These are phyloP conservation scores for Saksenaea vasiformis DNA, from an alignment of 371 early-diverging fungal species.

Conservation along the genomic window DNA sequence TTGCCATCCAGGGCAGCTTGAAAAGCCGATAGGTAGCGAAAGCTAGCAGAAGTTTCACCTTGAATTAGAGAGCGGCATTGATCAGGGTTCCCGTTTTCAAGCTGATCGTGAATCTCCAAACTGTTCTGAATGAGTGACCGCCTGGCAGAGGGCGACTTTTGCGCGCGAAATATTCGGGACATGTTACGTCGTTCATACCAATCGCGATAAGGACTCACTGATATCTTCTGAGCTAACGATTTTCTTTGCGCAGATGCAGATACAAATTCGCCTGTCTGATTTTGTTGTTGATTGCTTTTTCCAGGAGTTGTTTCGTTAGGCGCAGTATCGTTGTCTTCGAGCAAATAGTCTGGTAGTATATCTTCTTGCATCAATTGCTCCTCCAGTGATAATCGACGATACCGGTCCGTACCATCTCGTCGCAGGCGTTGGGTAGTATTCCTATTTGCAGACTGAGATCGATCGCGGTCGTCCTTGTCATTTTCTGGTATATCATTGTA, in stretches of 20 bases:
- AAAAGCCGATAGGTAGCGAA: not conserved
- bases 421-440: not conserved
- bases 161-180: not conserved
- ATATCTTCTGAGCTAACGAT: not conserved
- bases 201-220: not conserved
- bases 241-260: not conserved
- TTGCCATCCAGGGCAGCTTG: not conserved
- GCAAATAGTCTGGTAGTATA: slow-evolving; percentile 32
- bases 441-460: not conserved
- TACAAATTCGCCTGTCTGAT: not conserved
- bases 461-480: not conserved
- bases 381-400: not conserved
- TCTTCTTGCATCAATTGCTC: slow-evolving; percentile 11
- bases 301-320: not conserved
- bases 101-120: not conserved
- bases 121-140: not conserved
- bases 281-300: slow-evolving; percentile 2
- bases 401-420: not conserved
- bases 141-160: not conserved
- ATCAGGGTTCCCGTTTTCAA: not conserved
- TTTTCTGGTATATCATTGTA: not conserved
- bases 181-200: not conserved
- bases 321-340: slow-evolving; percentile 4
- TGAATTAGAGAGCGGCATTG: not conserved
- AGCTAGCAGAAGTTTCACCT: not conserved